phyloP scores from a whole-genome alignment of 352 stramenopile genomes.

The Pythium guiyangense region DNA sequence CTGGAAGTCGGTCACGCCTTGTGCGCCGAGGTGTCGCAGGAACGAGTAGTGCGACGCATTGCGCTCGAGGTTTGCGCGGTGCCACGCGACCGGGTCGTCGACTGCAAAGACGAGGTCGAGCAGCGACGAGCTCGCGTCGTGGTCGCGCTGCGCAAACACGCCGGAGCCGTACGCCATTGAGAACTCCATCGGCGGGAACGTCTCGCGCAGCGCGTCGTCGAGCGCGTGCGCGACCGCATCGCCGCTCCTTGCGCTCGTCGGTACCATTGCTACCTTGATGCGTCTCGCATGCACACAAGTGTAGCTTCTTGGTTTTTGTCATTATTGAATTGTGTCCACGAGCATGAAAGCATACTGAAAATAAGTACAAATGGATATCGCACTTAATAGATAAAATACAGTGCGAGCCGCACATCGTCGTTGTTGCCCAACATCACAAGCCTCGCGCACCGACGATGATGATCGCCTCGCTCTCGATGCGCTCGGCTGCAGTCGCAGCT shows the following conservation, averaged over 20 bases:
- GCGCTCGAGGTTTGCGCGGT: constrained; percentile 70
- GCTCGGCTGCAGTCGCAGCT: not conserved
- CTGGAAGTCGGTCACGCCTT: constrained; percentile 54
- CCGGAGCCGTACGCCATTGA: constrained; percentile 83
- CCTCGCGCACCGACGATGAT: constrained; percentile 1
- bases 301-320: not conserved
- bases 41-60: constrained; percentile 82
- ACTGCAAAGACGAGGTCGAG: constrained; percentile 88
- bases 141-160: constrained; percentile 74
- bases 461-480: not conserved
- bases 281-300: not conserved
- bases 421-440: not conserved
- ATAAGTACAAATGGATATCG: not conserved
- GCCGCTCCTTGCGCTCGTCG: not conserved
- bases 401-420: not conserved
- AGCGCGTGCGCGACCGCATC: constrained; percentile 21
- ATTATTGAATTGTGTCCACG: not conserved
- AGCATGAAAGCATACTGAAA: not conserved
- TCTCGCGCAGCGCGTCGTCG: constrained; percentile 42
- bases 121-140: constrained; percentile 77
- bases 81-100: constrained; percentile 74
- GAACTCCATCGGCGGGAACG: constrained; percentile 73
- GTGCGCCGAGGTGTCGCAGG: constrained; percentile 61
- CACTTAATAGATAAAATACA: not conserved
- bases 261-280: not conserved